phyloP scores from a whole-genome alignment of 2,329 filamentous ascomycete genomes.

The Hypoxylon sp. region DNA sequence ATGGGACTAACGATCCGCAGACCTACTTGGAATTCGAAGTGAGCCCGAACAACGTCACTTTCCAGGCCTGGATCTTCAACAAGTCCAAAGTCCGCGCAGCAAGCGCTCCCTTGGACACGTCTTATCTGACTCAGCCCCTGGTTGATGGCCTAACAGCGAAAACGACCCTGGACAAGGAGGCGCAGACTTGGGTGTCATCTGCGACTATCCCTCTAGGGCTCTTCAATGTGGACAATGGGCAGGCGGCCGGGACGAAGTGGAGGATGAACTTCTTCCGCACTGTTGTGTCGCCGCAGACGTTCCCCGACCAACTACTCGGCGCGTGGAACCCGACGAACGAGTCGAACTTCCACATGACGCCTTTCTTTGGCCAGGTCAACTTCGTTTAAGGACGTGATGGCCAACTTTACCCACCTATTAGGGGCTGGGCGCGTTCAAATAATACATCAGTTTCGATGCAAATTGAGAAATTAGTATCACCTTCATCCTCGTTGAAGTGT shows the following conservation, averaged over 20 bases:
- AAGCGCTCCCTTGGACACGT: constrained; percentile 61
- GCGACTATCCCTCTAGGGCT: constrained; percentile 62
- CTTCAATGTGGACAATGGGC: constrained; percentile 64
- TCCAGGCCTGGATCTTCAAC: constrained; percentile 67
- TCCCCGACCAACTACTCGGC: constrained; percentile 61
- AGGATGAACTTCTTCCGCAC: constrained; percentile 69
- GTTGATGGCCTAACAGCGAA: constrained; percentile 59
- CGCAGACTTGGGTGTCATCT: constrained; percentile 59
- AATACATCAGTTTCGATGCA: constrained; percentile 11
- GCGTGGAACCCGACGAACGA: constrained; percentile 63
- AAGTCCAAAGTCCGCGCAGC: constrained; percentile 61
- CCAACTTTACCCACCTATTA: background rate
- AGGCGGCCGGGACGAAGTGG: constrained; percentile 62
- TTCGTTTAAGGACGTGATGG: constrained; percentile 40
- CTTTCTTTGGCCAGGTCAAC: constrained; percentile 57
- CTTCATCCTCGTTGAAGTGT: constrained; percentile 4
- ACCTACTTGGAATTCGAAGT: constrained; percentile 68
- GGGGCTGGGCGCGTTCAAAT: background rate
- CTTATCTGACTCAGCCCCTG: constrained; percentile 59
- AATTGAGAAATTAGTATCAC: background rate
- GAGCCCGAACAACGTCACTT: constrained; percentile 66
- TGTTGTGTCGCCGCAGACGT: constrained; percentile 59
- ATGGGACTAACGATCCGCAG: constrained; percentile 62
- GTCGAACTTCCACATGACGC: constrained; percentile 65
- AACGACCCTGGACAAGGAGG: constrained; percentile 58